Percentiles rank a stretch among this genome's conserved stretches.
Conservation (phyloP, 116 monocot genomes). For the Cymodocea nodosa region DNA sequence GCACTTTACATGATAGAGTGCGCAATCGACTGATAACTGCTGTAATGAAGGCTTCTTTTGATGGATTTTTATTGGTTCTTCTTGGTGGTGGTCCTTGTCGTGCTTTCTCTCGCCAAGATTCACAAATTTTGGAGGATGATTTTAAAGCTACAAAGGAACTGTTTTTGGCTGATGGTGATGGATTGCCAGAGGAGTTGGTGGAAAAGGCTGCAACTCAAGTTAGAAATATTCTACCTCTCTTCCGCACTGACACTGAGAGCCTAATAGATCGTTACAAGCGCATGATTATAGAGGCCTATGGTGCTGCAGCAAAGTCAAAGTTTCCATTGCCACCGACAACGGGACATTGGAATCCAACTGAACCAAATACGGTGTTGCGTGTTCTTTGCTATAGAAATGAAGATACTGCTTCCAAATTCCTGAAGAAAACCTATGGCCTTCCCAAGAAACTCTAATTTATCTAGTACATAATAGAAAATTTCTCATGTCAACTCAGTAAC, state of each 20-base stretch:
- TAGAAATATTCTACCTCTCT: slow-evolving; percentile 58
- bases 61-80: slow-evolving; percentile 82
- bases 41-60: slow-evolving; percentile 93
- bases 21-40: slow-evolving; percentile 71
- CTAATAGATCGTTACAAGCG: slow-evolving; percentile 60
- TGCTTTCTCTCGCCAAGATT: slow-evolving; percentile 57
- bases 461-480: too few relatives aligned
- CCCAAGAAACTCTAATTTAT: slow-evolving; percentile 67
- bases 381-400: slow-evolving; percentile 83
- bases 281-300: slow-evolving; percentile 32
- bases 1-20: slow-evolving; percentile 47
- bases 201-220: slow-evolving; percentile 72
- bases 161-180: slow-evolving; percentile 86
- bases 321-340: slow-evolving; percentile 64
- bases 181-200: slow-evolving; percentile 73
- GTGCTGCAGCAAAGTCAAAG: slow-evolving; percentile 44
- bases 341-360: slow-evolving; percentile 76
- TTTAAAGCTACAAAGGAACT: slow-evolving; percentile 59
- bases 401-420: slow-evolving; percentile 66
- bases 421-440: slow-evolving; percentile 88
- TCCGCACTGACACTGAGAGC: slow-evolving; percentile 53
- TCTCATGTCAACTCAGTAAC: too few relatives aligned
- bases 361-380: slow-evolving; percentile 74
- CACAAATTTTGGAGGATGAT: slow-evolving; percentile 70
- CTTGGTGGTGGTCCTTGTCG: slow-evolving; percentile 84